A percentile compares a stretch with the other conserved stretches of the same genome.
Evolutionary conservation across 352 stramenopile species (phyloP).

Genomic region (Halophytophthora polymorphica): DNA sequence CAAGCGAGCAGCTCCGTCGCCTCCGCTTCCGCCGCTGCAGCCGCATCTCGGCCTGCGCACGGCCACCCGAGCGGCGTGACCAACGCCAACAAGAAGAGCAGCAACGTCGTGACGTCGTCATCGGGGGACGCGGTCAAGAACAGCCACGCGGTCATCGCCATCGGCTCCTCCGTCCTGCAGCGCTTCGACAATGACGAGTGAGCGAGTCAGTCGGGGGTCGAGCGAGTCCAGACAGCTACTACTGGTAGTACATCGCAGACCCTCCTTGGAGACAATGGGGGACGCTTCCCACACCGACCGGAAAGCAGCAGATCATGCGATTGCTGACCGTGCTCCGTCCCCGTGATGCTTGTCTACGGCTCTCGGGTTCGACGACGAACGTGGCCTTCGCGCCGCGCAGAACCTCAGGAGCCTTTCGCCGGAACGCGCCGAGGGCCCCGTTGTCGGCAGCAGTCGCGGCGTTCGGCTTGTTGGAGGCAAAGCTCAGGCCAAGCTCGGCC

Average conservation of each 20-base stretch:
- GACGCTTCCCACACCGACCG: no score
- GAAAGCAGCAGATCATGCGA: neutral
- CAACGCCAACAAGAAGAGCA: neutral
- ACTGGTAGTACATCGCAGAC: neutral
- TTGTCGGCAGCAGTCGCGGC: no score
- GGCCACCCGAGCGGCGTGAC: neutral
- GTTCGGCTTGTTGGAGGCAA: no score
- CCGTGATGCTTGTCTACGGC: neutral
- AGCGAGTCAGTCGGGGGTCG: neutral
- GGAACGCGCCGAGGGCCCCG: no score
- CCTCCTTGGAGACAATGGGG: no score
- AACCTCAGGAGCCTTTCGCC: no score
- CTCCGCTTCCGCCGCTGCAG: no score
- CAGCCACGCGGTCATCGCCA: conserved; percentile 4
- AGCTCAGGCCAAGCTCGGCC: no score
- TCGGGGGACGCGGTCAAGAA: neutral
- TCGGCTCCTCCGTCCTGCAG: conserved; percentile 14
- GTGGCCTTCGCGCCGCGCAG: no score
- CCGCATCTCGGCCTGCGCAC: neutral
- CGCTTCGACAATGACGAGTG: conserved; percentile 15
- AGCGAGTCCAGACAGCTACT: neutral
- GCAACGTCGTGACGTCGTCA: neutral
- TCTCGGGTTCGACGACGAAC: no score
- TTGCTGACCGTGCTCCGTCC: no score
- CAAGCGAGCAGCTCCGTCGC: conserved; percentile 7